These are phyloP conservation scores for Gastrolobium bilobum DNA, from an alignment of 306 rosid species.

Conservation along the genomic window DNA sequence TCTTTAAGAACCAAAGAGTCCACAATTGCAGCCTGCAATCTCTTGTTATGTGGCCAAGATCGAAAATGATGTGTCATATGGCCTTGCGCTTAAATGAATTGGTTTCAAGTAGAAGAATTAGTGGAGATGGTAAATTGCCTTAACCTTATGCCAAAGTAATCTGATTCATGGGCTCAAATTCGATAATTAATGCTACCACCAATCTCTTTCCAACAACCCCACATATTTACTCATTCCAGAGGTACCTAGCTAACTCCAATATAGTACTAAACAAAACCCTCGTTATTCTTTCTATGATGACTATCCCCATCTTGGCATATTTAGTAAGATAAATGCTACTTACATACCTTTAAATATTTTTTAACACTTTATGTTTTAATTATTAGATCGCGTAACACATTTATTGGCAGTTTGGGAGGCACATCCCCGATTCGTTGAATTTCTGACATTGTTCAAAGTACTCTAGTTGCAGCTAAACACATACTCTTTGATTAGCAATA, in stretches of 20 bases:
- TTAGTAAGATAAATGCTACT: background rate
- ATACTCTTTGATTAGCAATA: background rate
- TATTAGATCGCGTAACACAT: background rate
- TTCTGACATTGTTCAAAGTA: slow-evolving; percentile 18
- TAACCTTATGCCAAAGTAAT: slow-evolving; percentile 57
- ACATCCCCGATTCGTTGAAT: background rate
- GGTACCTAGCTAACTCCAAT: background rate
- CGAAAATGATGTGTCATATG: slow-evolving; percentile 8
- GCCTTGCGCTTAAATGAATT: slow-evolving; percentile 21
- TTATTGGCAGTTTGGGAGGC: background rate
- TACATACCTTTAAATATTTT: too few species aligned
- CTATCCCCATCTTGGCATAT: slow-evolving; percentile 3
- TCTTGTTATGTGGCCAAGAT: slow-evolving; percentile 42
- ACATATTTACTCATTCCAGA: slow-evolving; percentile 34
- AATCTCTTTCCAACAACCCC: slow-evolving; percentile 39
- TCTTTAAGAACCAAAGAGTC: slow-evolving; percentile 26
- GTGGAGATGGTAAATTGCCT: slow-evolving; percentile 59
- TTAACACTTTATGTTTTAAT: too few species aligned
- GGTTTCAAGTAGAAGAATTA: slow-evolving; percentile 22
- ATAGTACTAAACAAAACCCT: slow-evolving; percentile 20
- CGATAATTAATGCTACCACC: slow-evolving; percentile 42
- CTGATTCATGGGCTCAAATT: slow-evolving; percentile 35
- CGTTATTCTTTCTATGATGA: slow-evolving; percentile 2
- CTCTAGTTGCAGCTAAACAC: background rate
- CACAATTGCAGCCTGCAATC: slow-evolving; percentile 26